Evolutionary conservation across 441 rosid genomes (phyloP).

Genomic region (Eutrema salsugineum): DNA sequence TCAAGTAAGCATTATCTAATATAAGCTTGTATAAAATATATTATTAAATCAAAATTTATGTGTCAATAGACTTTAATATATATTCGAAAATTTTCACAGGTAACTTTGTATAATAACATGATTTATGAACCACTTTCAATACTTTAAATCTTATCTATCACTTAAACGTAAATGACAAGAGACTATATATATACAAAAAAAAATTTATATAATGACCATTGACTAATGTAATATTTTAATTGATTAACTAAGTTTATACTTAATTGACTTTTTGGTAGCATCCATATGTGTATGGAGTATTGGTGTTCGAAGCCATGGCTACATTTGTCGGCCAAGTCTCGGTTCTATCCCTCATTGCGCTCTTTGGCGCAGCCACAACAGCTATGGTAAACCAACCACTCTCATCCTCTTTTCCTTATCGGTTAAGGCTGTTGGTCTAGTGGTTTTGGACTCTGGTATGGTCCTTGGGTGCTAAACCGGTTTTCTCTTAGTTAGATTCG

Average conservation of each 20-base stretch:
- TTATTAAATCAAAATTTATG: neutral
- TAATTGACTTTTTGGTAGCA: constrained; percentile 41
- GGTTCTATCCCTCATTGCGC: constrained; percentile 75
- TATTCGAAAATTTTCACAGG: neutral
- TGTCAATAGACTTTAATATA: no score
- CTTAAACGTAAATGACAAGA: neutral
- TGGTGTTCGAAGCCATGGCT: constrained; percentile 83
- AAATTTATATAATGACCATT: neutral
- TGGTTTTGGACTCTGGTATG: no score
- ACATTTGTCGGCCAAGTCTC: constrained; percentile 83
- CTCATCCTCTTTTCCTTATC: neutral
- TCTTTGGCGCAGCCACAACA: constrained; percentile 83
- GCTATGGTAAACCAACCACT: constrained; percentile 55
- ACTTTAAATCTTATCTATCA: neutral
- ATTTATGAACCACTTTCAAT: neutral
- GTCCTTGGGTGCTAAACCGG: neutral
- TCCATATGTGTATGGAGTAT: constrained; percentile 76
- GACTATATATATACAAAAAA: neutral
- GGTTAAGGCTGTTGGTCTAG: no score
- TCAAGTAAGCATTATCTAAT: constrained; percentile 39
- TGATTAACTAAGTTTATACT: neutral
- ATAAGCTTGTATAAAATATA: neutral
- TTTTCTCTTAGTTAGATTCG: neutral
- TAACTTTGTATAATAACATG: neutral
- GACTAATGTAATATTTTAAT: neutral